Evolutionary conservation across 2,329 filamentous ascomycete species (phyloP), one percentile per base, ranked within the genome.

Genomic region (Pseudocercospora pini-densiflorae): DNA sequence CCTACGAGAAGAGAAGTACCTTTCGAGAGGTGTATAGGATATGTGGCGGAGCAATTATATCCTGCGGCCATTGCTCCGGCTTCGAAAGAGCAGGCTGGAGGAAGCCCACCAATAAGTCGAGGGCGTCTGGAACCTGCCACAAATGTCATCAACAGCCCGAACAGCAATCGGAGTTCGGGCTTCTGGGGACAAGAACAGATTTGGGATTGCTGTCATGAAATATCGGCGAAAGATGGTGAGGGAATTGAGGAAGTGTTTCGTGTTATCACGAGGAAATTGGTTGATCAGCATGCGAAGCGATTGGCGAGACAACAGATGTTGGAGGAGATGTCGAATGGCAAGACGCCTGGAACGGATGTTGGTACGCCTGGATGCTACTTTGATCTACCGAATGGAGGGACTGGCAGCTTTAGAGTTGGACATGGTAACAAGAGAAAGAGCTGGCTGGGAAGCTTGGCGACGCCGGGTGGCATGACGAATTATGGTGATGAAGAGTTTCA

Each of bases 191-290:
- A 73, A 40, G 94, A 97, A 76, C 89, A 93, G 5, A 93, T 94
- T 61, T 98, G 94, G 94, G 94, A 97, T 75, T 96, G 93, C 69
- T 98, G 94, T 78, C 95, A 98, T 79, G 95, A 99, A 82, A 94
- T 99, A 76, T 94, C 90, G 72, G 94, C 94, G 57, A 94, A 96
- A 83, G 93, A 90, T 75, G 94, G 94, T 64, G 94, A 97, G 82
- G 94, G 94, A 19, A 94, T 99, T 19, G 95, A 98, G 73, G 95
- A 98, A 80, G 93, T 99, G 0, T 98, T 98, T 74, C 87, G 94
- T 1, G 92, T 97, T 27, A 91, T 93, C 54, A 95, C 94, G 8
- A 85, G 96, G 74, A 97, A 97, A 81, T 80, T 90, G 19, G 89
- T 90, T 5, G 94, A 97, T 81, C 87, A 94, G 75, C 82, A 85